A percentile compares a stretch with the other conserved stretches of the same genome.
phyloP scores from a whole-genome alignment of 2,329 filamentous ascomycete species.

The Ascochyta lentis region DNA sequence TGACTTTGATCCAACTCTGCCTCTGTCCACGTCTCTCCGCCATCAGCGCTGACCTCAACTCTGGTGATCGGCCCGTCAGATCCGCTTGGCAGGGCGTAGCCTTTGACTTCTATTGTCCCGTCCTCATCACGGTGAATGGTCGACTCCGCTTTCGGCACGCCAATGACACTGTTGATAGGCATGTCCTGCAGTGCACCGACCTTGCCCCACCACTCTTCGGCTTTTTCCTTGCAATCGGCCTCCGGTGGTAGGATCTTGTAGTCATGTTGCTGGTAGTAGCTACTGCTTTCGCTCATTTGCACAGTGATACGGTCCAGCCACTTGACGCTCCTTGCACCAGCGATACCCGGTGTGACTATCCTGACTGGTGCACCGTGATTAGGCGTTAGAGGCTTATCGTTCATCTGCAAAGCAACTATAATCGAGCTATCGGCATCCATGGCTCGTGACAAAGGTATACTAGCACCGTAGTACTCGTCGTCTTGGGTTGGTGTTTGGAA shows the following conservation, averaged over 20 bases:
- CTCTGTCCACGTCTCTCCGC: constrained; percentile 58
- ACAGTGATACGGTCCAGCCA: constrained; percentile 63
- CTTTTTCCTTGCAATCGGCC: constrained; percentile 56
- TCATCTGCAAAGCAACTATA: constrained; percentile 53
- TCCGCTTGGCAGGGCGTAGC: constrained; percentile 64
- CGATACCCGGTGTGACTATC: constrained; percentile 60
- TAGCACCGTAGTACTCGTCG: constrained; percentile 65
- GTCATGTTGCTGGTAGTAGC: constrained; percentile 65
- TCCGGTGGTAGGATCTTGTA: constrained; percentile 66
- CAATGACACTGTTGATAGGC: constrained; percentile 64
- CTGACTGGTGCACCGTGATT: constrained; percentile 62
- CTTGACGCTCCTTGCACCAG: constrained; percentile 62
- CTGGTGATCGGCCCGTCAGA: constrained; percentile 59
- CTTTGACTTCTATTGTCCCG: constrained; percentile 58
- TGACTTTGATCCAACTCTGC: constrained; percentile 49
- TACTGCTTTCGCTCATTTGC: constrained; percentile 58
- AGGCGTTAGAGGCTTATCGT: constrained; percentile 54
- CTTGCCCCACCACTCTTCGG: constrained; percentile 60
- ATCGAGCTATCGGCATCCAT: constrained; percentile 29
- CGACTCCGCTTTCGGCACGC: constrained; percentile 54
- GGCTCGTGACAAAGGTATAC: constrained; percentile 52
- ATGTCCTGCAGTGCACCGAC: constrained; percentile 61
- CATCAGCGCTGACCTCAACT: constrained; percentile 62
- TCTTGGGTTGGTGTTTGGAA: constrained; percentile 61
- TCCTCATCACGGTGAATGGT: constrained; percentile 50